A percentile compares a stretch with the other conserved stretches of the same genome.
Conservation (phyloP, 352 stramenopile genomes). For the Globisporangium paddicum region DNA sequence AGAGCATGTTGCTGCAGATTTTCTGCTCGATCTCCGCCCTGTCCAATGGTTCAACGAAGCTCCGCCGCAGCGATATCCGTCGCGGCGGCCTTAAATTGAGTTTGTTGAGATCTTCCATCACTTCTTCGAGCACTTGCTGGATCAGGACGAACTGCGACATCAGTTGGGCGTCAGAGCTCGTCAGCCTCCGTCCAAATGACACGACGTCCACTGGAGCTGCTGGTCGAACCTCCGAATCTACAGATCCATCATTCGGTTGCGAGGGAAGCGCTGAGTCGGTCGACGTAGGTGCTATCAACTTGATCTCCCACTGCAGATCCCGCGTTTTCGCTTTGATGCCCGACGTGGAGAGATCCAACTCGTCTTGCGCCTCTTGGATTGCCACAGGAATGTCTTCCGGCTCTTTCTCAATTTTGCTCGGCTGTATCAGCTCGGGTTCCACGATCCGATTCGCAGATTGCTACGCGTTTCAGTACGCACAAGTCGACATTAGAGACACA, state of each 20-base stretch:
- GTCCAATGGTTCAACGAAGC: not conserved
- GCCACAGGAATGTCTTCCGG: not conserved
- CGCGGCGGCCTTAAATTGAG: constrained; percentile 1
- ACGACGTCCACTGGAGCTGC: not conserved
- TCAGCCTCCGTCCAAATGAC: not conserved
- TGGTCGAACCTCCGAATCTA: not conserved
- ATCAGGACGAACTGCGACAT: constrained; percentile 8
- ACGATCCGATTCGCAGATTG: constrained; percentile 3
- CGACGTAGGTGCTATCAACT: not conserved
- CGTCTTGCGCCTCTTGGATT: not conserved
- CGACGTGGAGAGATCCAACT: not conserved
- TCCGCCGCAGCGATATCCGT: constrained; percentile 10
- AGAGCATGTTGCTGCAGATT: constrained; percentile 34
- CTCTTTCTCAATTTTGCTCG: not conserved
- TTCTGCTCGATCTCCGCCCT: constrained; percentile 23
- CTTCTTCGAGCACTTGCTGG: not conserved
- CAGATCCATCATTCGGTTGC: not conserved
- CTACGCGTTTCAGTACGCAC: not conserved
- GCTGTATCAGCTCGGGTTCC: not conserved
- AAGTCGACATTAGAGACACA: not conserved
- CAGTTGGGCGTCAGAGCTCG: not conserved
- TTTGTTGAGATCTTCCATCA: constrained; percentile 1
- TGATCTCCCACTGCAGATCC: not conserved
- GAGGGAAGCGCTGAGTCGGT: not conserved
- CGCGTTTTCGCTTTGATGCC: not conserved